Conservation (phyloP, 2,329 filamentous ascomycete genomes). For the Chaetothyriales sp. region DNA sequence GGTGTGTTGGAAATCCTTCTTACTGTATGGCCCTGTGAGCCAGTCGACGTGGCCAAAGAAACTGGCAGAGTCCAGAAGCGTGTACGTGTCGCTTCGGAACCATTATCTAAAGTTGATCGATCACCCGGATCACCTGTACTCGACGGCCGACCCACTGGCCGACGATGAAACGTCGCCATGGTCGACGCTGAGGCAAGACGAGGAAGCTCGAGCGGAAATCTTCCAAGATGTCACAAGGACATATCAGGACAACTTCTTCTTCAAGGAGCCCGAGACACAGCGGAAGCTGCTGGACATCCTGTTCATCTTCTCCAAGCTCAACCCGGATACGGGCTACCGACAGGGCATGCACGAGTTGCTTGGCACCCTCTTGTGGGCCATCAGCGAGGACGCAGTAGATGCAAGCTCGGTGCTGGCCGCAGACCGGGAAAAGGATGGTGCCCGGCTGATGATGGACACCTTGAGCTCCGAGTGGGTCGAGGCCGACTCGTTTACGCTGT, state of each 20-base stretch:
- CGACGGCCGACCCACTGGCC: conserved; percentile 67
- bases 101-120: conserved; percentile 73
- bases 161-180: conserved; percentile 81
- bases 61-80: conserved; percentile 53
- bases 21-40: conserved; percentile 59
- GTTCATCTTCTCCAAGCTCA: conserved; percentile 88
- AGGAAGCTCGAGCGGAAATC: conserved; percentile 74
- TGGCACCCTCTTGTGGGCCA: conserved; percentile 73
- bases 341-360: conserved; percentile 97
- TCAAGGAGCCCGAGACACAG: conserved; percentile 67
- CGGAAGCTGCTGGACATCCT: conserved; percentile 73
- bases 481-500: conserved; percentile 79
- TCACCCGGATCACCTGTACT: conserved; percentile 66
- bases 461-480: conserved; percentile 66
- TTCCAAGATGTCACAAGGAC: conserved; percentile 84
- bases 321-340: conserved; percentile 78
- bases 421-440: conserved; percentile 27
- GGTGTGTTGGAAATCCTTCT: conserved; percentile 84
- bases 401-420: conserved; percentile 24
- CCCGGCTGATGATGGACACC: conserved; percentile 45
- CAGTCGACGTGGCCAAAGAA: conserved; percentile 54
- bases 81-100: conserved; percentile 58
- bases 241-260: conserved; percentile 81
- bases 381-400: conserved; percentile 69
- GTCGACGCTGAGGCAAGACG: conserved; percentile 74